Percentiles rank a stretch among this genome's conserved stretches.
These are phyloP conservation scores for Calendula officinalis DNA, from an alignment of 129 eudicot genomes.

Conservation along the genomic window DNA sequence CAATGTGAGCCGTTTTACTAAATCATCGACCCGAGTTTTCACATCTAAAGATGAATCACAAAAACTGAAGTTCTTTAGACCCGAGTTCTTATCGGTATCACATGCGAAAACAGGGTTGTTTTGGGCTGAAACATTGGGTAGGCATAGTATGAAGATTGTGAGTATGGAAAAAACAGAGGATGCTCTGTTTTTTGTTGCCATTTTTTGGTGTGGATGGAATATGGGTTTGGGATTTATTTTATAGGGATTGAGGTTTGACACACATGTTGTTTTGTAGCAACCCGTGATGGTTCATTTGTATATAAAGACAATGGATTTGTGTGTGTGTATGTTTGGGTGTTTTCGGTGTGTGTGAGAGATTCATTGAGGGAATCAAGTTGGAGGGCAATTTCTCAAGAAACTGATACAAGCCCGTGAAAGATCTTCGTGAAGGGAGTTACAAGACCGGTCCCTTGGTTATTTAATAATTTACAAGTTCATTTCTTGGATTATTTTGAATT, in stretches of 20 bases:
- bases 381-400: conserved; percentile 29
- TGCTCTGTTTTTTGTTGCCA: conserved; percentile 56
- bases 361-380: conserved; percentile 29
- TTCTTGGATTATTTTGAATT: background rate
- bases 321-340: conserved; percentile 1
- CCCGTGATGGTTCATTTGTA: conserved; percentile 49
- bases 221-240: conserved; percentile 34
- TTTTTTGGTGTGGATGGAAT: conserved; percentile 15
- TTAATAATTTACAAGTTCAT: background rate
- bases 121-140: conserved; percentile 39
- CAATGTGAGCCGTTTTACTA: conserved; percentile 61
- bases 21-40: conserved; percentile 55
- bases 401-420: conserved; percentile 39
- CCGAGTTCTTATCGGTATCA: conserved; percentile 45
- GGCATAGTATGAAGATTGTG: conserved; percentile 10
- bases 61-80: conserved; percentile 39
- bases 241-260: conserved; percentile 32
- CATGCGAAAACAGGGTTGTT: conserved; percentile 62
- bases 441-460: conserved; percentile 12
- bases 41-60: conserved; percentile 56
- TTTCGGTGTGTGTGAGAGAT: conserved; percentile 26
- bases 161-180: conserved; percentile 48
- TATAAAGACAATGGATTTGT: conserved; percentile 19
- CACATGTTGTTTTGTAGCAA: conserved; percentile 44
- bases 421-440: conserved; percentile 18